Base-by-base conservation (phyloP, 148 eudicot species). In the Agrostemma githago region DNA sequence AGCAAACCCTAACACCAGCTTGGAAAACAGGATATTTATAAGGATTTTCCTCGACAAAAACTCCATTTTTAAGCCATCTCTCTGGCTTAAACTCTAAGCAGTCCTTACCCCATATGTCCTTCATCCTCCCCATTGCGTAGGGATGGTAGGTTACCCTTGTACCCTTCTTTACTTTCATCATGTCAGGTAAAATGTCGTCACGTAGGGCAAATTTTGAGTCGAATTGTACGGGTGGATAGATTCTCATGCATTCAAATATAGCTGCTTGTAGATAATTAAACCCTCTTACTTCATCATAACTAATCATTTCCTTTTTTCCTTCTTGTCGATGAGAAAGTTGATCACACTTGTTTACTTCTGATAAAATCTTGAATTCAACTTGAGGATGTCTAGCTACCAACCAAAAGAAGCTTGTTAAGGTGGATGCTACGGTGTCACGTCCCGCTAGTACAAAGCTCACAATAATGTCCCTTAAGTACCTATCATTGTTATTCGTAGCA, bases 81-180 rank as follows among this genome's bases (percentile, higher is more conserved):
- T 86, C 87, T 0, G 97, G 97, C 80, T 83, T 91, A 62, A 89
- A 91, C 69, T 87, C 85, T 70, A 82, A 71, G 70, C 83, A 89
- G 76, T 91, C 88, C 17, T 79, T 64, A 0, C 96, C 93, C 96
- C 96, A 91, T 21, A 89, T 79, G 6, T 71, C 76, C 71, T 86
- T 85, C 89, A 91, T 91, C 19, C 96, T 80, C 3, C 91, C 96
- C 93, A 89, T 91, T 0, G 96, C 93, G 10, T 89, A 91, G 1
- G 91, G 85, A 65, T 91, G 96, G 59, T 89, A 91, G 11, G 91
- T 87, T 12, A 89, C 91, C 80, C 93, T 83, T n/a, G 74, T 74
- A 3, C 93, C 93, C 66, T 74, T 83, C 79, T 53, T 83, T 11
- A 91, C 88, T 3, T 26, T 70, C 0, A 74, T 83, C 46, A 83